Evolutionary conservation across 2,329 filamentous ascomycete genomes (phyloP).

Genomic region (Nothomitra cinnamomea): DNA sequence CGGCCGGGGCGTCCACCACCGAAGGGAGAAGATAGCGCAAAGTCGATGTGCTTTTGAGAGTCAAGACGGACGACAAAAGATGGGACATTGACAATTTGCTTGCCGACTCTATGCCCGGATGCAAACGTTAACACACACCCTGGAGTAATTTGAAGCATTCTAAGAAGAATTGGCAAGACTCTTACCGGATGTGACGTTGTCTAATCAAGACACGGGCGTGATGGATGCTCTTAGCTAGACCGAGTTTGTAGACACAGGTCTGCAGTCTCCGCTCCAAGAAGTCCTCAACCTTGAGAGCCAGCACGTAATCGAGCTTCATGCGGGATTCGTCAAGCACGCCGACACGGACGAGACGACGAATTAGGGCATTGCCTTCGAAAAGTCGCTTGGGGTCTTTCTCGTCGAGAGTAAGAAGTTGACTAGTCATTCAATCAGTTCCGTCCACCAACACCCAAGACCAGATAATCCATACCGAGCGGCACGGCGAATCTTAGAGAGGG

Average conservation of each 20-base stretch:
- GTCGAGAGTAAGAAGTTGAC: slow-evolving; percentile 98
- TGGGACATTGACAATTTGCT: slow-evolving; percentile 99
- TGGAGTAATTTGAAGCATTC: no score
- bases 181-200: slow-evolving; percentile 88
- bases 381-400: slow-evolving; percentile 99
- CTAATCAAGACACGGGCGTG: slow-evolving; percentile 99
- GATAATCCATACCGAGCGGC: slow-evolving; percentile 76
- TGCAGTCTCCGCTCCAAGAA: slow-evolving; percentile 99
- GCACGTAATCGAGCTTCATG: slow-evolving; percentile 99
- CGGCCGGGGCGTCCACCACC: slow-evolving; percentile 93
- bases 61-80: slow-evolving; percentile 99
- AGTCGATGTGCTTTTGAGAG: slow-evolving; percentile 99
- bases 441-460: background rate
- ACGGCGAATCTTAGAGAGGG: slow-evolving; percentile 99
- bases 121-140: background rate
- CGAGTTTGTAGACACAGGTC: slow-evolving; percentile 99
- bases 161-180: background rate
- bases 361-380: slow-evolving; percentile 99
- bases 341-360: slow-evolving; percentile 98
- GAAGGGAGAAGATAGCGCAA: slow-evolving; percentile 91
- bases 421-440: slow-evolving; percentile 23
- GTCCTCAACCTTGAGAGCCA: slow-evolving; percentile 97
- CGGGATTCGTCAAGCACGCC: slow-evolving; percentile 99
- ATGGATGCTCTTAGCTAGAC: slow-evolving; percentile 99
- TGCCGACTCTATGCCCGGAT: slow-evolving; percentile 54